These are phyloP conservation scores for Podospora didyma DNA, from an alignment of 495 filamentous ascomycete genomes.

Conservation along the genomic window DNA sequence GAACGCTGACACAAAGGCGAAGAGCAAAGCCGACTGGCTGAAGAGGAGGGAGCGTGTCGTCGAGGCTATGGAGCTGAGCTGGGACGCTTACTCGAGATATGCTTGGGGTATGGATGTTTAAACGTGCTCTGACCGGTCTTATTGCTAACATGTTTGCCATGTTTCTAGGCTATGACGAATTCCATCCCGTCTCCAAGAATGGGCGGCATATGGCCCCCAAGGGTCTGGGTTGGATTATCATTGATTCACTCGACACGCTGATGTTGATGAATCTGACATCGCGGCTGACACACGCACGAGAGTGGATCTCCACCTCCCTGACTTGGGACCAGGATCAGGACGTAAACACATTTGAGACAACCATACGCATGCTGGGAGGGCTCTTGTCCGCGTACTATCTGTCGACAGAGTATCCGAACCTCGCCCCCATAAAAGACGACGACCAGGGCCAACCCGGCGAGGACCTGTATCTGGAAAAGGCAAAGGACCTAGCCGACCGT, in stretches of 20 bases:
- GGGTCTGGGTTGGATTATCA: slow-evolving; percentile 95
- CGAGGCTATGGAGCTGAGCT: slow-evolving; percentile 83
- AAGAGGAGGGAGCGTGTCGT: slow-evolving; percentile 78
- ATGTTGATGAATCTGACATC: slow-evolving; percentile 98
- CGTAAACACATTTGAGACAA: slow-evolving; percentile 97
- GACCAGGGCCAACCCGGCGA: slow-evolving; percentile 66
- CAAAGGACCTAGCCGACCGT: slow-evolving; percentile 84
- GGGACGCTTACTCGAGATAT: slow-evolving; percentile 87
- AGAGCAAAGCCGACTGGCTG: slow-evolving; percentile 60
- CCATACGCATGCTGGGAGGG: slow-evolving; percentile 95
- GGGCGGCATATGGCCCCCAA: slow-evolving; percentile 76
- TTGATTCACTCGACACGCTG: slow-evolving; percentile 92
- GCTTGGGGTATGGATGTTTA: slow-evolving; percentile 96
- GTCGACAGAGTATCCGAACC: slow-evolving; percentile 63
- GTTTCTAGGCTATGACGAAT: slow-evolving; percentile 73
- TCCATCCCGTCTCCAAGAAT: slow-evolving; percentile 74
- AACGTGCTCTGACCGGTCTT: not conserved
- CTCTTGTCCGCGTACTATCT: slow-evolving; percentile 94
- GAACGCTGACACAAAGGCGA: slow-evolving; percentile 25
- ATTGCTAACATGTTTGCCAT: not conserved
- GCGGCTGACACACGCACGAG: slow-evolving; percentile 74
- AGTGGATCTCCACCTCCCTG: slow-evolving; percentile 83
- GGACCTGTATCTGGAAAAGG: slow-evolving; percentile 94
- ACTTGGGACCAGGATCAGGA: slow-evolving; percentile 89
- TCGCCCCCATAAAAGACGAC: slow-evolving; percentile 63